Evolutionary conservation across 2,329 filamentous ascomycete genomes (phyloP).

Genomic region (Tolypocladium sp.): DNA sequence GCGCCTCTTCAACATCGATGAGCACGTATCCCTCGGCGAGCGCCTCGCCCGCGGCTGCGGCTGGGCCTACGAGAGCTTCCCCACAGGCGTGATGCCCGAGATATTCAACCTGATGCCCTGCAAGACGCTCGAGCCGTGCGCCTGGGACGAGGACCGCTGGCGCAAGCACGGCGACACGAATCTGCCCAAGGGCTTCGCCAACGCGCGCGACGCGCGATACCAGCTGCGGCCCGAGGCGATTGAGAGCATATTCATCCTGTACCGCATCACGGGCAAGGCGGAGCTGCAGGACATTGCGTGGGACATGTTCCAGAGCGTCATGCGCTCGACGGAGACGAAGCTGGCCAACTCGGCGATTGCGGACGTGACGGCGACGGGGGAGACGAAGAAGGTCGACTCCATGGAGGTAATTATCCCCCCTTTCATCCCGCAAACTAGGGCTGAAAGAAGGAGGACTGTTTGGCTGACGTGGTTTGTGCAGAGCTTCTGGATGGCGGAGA

Average conservation of each 20-base stretch:
- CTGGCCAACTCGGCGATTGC: slow-evolving; percentile 37
- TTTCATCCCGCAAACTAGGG: slow-evolving; percentile 2
- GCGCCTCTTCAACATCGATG: slow-evolving; percentile 41
- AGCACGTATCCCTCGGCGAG: slow-evolving; percentile 39
- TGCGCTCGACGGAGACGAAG: slow-evolving; percentile 34
- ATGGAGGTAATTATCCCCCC: slow-evolving; percentile 41
- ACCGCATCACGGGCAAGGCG: slow-evolving; percentile 41
- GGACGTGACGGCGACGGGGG: slow-evolving; percentile 26
- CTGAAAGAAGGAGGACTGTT: neutral
- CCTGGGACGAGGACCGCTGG: slow-evolving; percentile 21
- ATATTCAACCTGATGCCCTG: slow-evolving; percentile 38
- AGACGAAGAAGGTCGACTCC: slow-evolving; percentile 38
- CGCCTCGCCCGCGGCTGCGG: slow-evolving; percentile 44
- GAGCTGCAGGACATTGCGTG: slow-evolving; percentile 42
- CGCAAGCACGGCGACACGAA: slow-evolving; percentile 9
- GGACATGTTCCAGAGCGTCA: slow-evolving; percentile 41
- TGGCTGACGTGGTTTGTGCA: slow-evolving; percentile 22
- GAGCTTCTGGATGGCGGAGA: slow-evolving; percentile 67
- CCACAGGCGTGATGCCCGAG: slow-evolving; percentile 51
- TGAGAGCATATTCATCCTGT: slow-evolving; percentile 72
- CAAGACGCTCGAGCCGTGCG: slow-evolving; percentile 21
- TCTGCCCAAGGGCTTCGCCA: slow-evolving; percentile 51
- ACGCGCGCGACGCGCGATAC: slow-evolving; percentile 40
- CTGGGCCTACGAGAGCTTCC: slow-evolving; percentile 47
- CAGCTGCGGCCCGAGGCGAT: slow-evolving; percentile 58